These are phyloP conservation scores for Colletotrichum viniferum DNA, from an alignment of 2,329 filamentous ascomycete species.

Conservation along the genomic window DNA sequence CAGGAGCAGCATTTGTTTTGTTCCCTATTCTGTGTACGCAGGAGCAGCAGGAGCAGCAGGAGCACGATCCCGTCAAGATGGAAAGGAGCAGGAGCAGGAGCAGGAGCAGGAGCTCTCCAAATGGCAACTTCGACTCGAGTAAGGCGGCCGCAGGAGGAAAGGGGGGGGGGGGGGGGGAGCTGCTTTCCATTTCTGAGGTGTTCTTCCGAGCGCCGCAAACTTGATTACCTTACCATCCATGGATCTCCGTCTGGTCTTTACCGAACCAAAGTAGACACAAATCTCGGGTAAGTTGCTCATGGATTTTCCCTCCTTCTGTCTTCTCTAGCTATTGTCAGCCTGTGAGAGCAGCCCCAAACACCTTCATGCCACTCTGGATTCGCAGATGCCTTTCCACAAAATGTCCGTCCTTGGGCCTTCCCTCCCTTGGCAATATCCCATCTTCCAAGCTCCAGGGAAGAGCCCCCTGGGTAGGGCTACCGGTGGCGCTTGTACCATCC, in stretches of 20 bases:
- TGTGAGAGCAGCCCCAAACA: neutral
- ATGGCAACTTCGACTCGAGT: neutral
- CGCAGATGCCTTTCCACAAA: neutral
- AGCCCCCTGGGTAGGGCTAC: neutral
- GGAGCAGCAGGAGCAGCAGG: neutral
- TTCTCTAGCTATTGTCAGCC: neutral
- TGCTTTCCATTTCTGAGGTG: neutral
- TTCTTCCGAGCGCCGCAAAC: neutral
- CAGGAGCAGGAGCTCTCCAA: neutral
- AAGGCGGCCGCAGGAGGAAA: neutral
- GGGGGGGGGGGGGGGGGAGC: neutral
- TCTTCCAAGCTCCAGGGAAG: neutral
- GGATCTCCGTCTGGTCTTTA: neutral
- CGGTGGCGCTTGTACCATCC: neutral
- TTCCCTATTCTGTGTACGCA: too few species aligned
- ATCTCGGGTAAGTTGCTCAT: neutral
- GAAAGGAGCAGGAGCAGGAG: neutral
- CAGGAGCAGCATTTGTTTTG: neutral
- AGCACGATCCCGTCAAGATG: neutral
- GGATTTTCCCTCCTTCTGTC: neutral
- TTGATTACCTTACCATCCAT: neutral
- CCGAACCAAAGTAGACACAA: neutral
- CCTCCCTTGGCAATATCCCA: neutral
- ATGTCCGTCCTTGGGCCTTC: neutral
- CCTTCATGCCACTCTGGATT: neutral